A percentile compares a stretch with the other conserved stretches of the same genome.
These are phyloP conservation scores for Hypoxylon perforatum DNA, from an alignment of 495 filamentous ascomycete species.

Conservation along the genomic window DNA sequence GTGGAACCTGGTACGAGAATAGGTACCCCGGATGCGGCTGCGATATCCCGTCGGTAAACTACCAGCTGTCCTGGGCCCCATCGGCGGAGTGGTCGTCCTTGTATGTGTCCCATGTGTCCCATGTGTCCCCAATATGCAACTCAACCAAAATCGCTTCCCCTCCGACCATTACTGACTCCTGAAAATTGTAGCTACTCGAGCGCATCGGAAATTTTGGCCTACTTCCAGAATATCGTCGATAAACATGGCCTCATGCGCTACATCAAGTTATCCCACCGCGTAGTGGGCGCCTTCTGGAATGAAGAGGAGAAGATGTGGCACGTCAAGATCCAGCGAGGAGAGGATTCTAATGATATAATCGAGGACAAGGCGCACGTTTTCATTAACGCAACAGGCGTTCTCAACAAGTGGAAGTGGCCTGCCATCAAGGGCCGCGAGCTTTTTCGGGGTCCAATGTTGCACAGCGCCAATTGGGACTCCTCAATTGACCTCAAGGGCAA, in stretches of 20 bases:
- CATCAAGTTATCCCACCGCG: constrained; percentile 45
- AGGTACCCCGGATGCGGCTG: constrained; percentile 63
- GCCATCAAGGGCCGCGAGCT: constrained; percentile 54
- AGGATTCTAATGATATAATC: constrained; percentile 44
- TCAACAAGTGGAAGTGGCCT: constrained; percentile 60
- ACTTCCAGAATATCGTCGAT: constrained; percentile 48
- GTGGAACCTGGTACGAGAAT: constrained; percentile 73
- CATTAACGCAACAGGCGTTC: constrained; percentile 39
- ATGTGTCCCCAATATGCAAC: no score
- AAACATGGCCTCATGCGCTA: constrained; percentile 50
- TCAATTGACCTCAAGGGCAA: constrained; percentile 58
- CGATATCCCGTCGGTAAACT: constrained; percentile 48
- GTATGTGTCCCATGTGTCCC: no score
- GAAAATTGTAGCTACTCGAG: constrained; percentile 37
- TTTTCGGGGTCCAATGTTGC: constrained; percentile 59
- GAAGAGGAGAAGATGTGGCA: neutral
- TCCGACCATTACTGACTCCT: no score
- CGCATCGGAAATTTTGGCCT: constrained; percentile 46
- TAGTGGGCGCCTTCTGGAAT: constrained; percentile 47
- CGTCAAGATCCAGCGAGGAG: constrained; percentile 18
- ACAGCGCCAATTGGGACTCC: constrained; percentile 64
- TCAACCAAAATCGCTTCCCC: no score
- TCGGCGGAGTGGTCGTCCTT: constrained; percentile 53
- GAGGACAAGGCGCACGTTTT: constrained; percentile 40
- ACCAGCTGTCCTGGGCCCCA: constrained; percentile 56